phyloP scores from a whole-genome alignment of 768 basidiomycete genomes.

The Mycena olivaceomarginata region DNA sequence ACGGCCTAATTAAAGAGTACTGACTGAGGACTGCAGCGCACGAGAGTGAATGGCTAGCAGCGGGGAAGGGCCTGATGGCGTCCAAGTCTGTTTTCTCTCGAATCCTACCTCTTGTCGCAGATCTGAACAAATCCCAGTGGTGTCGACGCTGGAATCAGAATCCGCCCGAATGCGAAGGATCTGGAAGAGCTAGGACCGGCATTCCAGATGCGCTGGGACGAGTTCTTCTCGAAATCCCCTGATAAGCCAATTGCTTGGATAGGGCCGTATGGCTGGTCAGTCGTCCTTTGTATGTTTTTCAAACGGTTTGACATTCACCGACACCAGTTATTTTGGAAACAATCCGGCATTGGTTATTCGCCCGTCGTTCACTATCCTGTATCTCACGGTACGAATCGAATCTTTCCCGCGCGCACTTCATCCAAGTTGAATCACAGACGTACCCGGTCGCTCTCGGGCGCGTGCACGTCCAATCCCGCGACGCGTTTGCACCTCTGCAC shows the following conservation, averaged over 20 bases:
- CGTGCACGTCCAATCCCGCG: slow-evolving; percentile 60
- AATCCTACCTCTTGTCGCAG: background rate
- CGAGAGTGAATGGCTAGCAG: slow-evolving; percentile 11
- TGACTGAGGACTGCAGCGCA: background rate
- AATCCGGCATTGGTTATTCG: too few species aligned
- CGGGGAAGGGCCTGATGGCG: slow-evolving; percentile 63
- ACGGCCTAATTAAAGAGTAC: background rate
- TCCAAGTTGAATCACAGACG: slow-evolving; percentile 27
- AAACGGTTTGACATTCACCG: background rate
- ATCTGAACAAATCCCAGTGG: slow-evolving; percentile 56
- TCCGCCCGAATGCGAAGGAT: slow-evolving; percentile 71
- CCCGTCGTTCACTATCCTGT: background rate
- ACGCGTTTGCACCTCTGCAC: slow-evolving; percentile 53
- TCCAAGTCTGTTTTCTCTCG: slow-evolving; percentile 64
- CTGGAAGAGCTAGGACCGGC: slow-evolving; percentile 66
- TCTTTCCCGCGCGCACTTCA: background rate
- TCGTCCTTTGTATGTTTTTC: background rate
- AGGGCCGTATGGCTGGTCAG: background rate
- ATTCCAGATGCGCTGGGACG: slow-evolving; percentile 69
- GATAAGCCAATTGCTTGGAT: slow-evolving; percentile 65
- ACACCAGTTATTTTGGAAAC: background rate
- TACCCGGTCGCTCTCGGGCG: slow-evolving; percentile 60
- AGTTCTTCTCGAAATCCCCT: slow-evolving; percentile 66
- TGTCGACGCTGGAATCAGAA: slow-evolving; percentile 72
- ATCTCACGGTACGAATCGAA: background rate